Evolutionary conservation across 2,329 filamentous ascomycete genomes (phyloP).

Genomic region (Immersiporthe knoxdaviesiana): DNA sequence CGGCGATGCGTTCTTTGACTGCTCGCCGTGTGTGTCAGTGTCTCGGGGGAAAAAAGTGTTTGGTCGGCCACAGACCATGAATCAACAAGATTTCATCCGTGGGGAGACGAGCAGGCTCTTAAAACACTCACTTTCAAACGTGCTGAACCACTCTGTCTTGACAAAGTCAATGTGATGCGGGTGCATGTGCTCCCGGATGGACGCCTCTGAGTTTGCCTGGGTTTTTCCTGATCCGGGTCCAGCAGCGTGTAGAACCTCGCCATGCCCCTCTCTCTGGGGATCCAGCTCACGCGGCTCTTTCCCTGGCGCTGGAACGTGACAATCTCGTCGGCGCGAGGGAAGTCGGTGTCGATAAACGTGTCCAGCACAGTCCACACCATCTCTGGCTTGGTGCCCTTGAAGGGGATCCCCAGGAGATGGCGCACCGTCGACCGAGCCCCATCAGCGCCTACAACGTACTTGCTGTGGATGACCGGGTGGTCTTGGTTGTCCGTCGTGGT

Average conservation of each 20-base stretch:
- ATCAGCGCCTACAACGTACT: slow-evolving; percentile 56
- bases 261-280: slow-evolving; percentile 49
- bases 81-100: background rate
- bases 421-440: slow-evolving; percentile 55
- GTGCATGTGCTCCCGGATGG: slow-evolving; percentile 48
- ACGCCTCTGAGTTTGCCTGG: slow-evolving; percentile 44
- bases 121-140: slow-evolving; percentile 47
- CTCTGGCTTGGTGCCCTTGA: slow-evolving; percentile 51
- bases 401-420: slow-evolving; percentile 42
- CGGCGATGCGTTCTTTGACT: slow-evolving; percentile 48
- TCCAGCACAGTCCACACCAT: slow-evolving; percentile 55
- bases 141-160: slow-evolving; percentile 54
- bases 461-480: slow-evolving; percentile 35
- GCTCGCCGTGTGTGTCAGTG: background rate
- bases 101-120: background rate
- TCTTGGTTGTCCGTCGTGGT: slow-evolving; percentile 3
- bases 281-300: slow-evolving; percentile 40
- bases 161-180: slow-evolving; percentile 48
- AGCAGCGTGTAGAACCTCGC: slow-evolving; percentile 52
- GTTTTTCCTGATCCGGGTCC: slow-evolving; percentile 46
- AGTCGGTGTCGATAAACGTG: slow-evolving; percentile 53
- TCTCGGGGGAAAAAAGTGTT: no score
- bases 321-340: slow-evolving; percentile 50
- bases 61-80: background rate
- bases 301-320: slow-evolving; percentile 43